These are phyloP conservation scores for Aspergillus puulaauensis DNA, from an alignment of 2,329 filamentous ascomycete genomes.

Conservation along the genomic window DNA sequence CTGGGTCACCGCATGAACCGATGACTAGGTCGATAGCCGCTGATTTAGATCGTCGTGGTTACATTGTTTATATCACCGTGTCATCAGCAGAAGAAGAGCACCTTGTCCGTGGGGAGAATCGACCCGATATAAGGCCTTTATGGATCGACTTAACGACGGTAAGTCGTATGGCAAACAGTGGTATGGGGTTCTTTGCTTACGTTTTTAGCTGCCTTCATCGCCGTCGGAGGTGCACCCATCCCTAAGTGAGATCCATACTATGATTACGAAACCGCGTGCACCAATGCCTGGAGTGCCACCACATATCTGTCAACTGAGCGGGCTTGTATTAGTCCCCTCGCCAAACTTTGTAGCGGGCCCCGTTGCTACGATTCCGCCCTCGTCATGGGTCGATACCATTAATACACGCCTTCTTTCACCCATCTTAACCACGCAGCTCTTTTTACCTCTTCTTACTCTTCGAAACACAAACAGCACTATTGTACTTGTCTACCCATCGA, in stretches of 20 bases:
- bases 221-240: constrained; percentile 57
- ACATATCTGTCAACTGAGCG: constrained; percentile 73
- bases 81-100: constrained; percentile 82
- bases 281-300: constrained; percentile 74
- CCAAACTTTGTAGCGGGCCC: constrained; percentile 77
- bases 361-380: constrained; percentile 80
- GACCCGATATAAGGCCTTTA: constrained; percentile 78
- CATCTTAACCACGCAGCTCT: constrained; percentile 82
- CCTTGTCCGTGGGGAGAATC: constrained; percentile 71
- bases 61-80: constrained; percentile 89
- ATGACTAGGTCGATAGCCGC: constrained; percentile 78
- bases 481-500: constrained; percentile 45
- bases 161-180: constrained; percentile 9
- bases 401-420: constrained; percentile 90
- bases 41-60: constrained; percentile 87
- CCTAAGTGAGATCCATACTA: constrained; percentile 69
- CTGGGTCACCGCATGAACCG: constrained; percentile 81
- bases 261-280: constrained; percentile 71
- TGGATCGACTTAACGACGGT: constrained; percentile 71
- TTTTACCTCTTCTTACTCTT: constrained; percentile 73
- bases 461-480: constrained; percentile 54
- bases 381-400: constrained; percentile 83
- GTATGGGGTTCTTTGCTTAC: neutral
- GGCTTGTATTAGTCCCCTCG: constrained; percentile 78
- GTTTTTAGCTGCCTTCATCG: constrained; percentile 58